Evolutionary conservation across 805 yeast species (phyloP), one percentile per base, ranked within the genome.

Genomic region (Phaffomyces thermotolerans): DNA sequence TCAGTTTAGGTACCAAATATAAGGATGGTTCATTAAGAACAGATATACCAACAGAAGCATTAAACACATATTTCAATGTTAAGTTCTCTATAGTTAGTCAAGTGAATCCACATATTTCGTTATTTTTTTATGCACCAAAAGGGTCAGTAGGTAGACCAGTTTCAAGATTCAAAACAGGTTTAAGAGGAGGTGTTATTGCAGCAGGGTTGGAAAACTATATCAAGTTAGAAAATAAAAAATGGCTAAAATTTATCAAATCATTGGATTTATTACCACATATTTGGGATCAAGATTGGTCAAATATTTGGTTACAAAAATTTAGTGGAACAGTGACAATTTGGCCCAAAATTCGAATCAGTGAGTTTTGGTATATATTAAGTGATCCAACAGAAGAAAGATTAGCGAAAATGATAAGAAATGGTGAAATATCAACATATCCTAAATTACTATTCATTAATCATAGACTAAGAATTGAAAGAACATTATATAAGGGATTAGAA

Each of bases 91-190:
- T 84, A 34, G 93, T 85, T 17, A 79, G 88, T 17, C 95, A 84
- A 64, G 91, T 84, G 8, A 84, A 85, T 58, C 93, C 95, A 1
- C 95, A 84, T 59, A 81, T 84, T 29, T 73, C 84, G 37, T 66
- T 85, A 18, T 84, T 85, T 63, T 81, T 80, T 54, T 84, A 76
- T 57, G 84, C 88, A 8, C 88, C 91, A 22, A 73, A 81, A 52
- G 95, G 95, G 2, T 79, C 86, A 2, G 84, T 84, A 15, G 95
- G 95, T 0, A 68, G 82, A 44, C 95, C 95, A 0, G 86, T 85
- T 20, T 72, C 83, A 1, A 68, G 80, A 45, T 64, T 75, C 13
- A 70, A 71, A 40, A 72, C 83, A 0, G 76, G 81, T 2, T 72
- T 84, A 51, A 66, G 95, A 51, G 95, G 95, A 8, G 95, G 93